phyloP scores from a whole-genome alignment of 805 yeast genomes.

The Yamadazyma paraphyllophila region DNA sequence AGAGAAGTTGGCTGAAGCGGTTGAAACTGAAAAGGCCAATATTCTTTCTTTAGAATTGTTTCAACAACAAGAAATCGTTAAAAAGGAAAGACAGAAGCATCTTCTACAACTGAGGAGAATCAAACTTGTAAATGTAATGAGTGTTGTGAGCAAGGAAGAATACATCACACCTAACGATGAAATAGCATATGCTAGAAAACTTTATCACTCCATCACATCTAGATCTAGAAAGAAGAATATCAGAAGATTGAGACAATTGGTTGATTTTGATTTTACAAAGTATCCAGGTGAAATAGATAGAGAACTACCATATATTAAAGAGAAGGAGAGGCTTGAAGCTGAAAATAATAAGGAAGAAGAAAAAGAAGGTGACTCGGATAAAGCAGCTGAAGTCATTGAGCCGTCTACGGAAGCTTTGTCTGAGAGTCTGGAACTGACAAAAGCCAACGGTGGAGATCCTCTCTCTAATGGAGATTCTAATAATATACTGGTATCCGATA shows the following conservation, averaged over 20 bases:
- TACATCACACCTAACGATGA: slow-evolving; percentile 66
- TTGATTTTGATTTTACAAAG: slow-evolving; percentile 26
- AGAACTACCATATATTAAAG: slow-evolving; percentile 25
- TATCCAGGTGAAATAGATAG: slow-evolving; percentile 34
- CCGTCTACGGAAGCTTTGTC: neutral
- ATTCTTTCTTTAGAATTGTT: slow-evolving; percentile 69
- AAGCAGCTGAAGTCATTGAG: neutral
- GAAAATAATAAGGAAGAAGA: slow-evolving; percentile 4
- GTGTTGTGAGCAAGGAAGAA: slow-evolving; percentile 48
- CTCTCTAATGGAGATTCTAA: neutral
- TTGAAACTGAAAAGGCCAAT: slow-evolving; percentile 79
- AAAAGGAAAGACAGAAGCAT: slow-evolving; percentile 75
- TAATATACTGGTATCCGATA: no score
- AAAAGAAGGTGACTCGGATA: neutral
- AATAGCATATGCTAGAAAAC: slow-evolving; percentile 45
- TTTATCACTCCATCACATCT: slow-evolving; percentile 28
- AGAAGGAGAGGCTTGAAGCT: slow-evolving; percentile 11
- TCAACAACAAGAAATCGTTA: slow-evolving; percentile 79
- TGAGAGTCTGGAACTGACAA: neutral
- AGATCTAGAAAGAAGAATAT: slow-evolving; percentile 45
- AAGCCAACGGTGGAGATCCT: neutral
- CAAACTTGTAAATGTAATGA: slow-evolving; percentile 57
- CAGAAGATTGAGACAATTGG: slow-evolving; percentile 39
- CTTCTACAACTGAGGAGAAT: slow-evolving; percentile 63
- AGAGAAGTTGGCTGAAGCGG: slow-evolving; percentile 76